Evolutionary conservation across 176 grass and related monocot genomes (phyloP), one percentile per base, ranked within the genome.

Genomic region (Lolium multiflorum): DNA sequence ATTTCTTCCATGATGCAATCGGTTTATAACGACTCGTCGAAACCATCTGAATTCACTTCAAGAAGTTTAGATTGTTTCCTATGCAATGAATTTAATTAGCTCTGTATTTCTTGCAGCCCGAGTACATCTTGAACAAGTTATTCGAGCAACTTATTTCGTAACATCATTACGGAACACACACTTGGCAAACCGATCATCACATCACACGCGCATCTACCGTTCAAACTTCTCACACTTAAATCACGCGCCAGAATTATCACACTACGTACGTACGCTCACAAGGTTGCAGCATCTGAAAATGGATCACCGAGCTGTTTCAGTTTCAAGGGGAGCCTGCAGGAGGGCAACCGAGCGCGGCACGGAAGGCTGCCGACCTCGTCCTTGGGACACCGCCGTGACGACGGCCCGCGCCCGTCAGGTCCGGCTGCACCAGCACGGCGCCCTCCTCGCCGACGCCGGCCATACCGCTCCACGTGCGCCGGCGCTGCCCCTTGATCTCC

Each of bases 391-490:
- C 13, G 85, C 78, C 56, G 80, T 92, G 60, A 94, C 94, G 63
- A 91, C 37, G 65, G 91, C 0, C 87, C 92, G 52, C 35, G 68
- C 0, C 82, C 93, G 38, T 87, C 87, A 46, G 88, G 85, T 62
- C 89, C 22, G 88, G 90, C 76, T 97, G 89, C 85, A 99, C 91
- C 83, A 99, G 82, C 26, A 94, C 85, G 8, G 90, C 84, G 51
- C 96, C 96, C 79, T 94, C 92, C 68, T 92, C 92, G 21, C 94
- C 92, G 66, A 98, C 88, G 28, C 93, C 94, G 70, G 94, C 90
- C 52, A 98, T 88, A 57, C 82, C 86, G 80, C 61, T 98, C 96
- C 38, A 94, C 93, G 55, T 90, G 90, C 16, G 77, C 80, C 9
- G 96, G 93, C 17, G 74, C 84, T 88, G 90, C 17, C 91, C 96